Percentiles rank a stretch among this genome's conserved stretches.
phyloP scores from a whole-genome alignment of 768 basidiomycete genomes.

The Lentinula edodes region DNA sequence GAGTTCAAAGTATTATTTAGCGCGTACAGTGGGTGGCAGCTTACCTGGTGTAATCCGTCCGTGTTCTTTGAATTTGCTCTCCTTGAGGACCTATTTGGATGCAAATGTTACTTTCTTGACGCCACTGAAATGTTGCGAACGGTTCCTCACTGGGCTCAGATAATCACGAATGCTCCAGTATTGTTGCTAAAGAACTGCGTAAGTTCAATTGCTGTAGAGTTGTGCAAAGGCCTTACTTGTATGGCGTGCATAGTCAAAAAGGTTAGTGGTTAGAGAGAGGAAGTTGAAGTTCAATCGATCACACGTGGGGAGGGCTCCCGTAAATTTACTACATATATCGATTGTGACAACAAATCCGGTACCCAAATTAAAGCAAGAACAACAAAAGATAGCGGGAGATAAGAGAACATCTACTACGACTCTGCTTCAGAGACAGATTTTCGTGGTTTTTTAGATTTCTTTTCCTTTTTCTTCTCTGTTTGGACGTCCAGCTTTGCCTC shows the following conservation, averaged over 20 bases:
- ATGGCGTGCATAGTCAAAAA: slow-evolving; percentile 10
- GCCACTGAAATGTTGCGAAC: background rate
- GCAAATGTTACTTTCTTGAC: background rate
- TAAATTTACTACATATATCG: background rate
- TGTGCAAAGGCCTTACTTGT: background rate
- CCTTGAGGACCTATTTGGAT: slow-evolving; percentile 73
- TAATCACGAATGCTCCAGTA: slow-evolving; percentile 93
- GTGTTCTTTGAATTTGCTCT: slow-evolving; percentile 99
- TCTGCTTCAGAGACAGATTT: background rate
- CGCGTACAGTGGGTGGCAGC: slow-evolving; percentile 15
- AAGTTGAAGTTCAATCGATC: background rate
- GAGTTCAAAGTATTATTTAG: slow-evolving; percentile 12
- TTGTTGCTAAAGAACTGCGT: slow-evolving; percentile 58
- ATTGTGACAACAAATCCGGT: background rate
- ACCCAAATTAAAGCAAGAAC: background rate
- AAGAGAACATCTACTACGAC: background rate
- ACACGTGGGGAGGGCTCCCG: background rate
- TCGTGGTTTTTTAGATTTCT: slow-evolving; percentile 9
- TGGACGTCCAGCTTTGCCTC: slow-evolving; percentile 6
- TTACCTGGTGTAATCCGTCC: slow-evolving; percentile 91
- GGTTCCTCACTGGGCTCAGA: slow-evolving; percentile 70
- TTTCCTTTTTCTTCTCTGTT: slow-evolving; percentile 20
- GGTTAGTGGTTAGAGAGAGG: background rate
- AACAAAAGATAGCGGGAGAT: background rate
- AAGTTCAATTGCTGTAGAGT: background rate